A percentile compares a stretch with the other conserved stretches of the same genome.
These are phyloP conservation scores for Globisporangium spiculum DNA, from an alignment of 352 stramenopile species.

Conservation along the genomic window DNA sequence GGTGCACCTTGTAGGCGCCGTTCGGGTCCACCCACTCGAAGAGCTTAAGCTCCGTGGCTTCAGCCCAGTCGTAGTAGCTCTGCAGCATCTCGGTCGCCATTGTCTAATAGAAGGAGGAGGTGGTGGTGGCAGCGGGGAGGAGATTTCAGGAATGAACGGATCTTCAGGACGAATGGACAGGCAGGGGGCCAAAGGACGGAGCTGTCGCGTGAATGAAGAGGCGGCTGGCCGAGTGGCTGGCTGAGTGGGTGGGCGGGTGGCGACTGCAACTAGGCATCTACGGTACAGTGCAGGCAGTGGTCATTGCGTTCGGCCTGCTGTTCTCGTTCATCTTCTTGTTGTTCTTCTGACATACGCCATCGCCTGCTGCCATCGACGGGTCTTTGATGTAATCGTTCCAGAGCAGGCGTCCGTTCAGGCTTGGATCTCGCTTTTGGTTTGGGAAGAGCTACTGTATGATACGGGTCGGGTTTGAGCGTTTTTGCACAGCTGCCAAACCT, in stretches of 20 bases:
- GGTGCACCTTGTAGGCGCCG: conserved; percentile 54
- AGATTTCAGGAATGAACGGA: conserved; percentile 7
- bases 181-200: neutral
- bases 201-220: neutral
- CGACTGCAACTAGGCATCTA: neutral
- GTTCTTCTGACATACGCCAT: neutral
- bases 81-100: conserved; percentile 30
- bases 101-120: neutral
- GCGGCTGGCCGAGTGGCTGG: too few species aligned
- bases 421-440: neutral
- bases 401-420: neutral
- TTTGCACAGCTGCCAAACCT: too few species aligned
- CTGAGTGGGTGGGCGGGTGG: neutral
- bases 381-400: neutral
- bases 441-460: neutral
- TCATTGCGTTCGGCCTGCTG: neutral
- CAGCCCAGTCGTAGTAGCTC: conserved; percentile 56
- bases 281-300: neutral
- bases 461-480: neutral
- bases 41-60: conserved; percentile 41
- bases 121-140: neutral
- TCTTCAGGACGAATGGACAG: neutral
- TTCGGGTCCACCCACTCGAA: conserved; percentile 57
- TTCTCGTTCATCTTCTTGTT: neutral
- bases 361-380: neutral